phyloP scores from a whole-genome alignment of 164 flowering plant species.

The Stephania cephalantha region DNA sequence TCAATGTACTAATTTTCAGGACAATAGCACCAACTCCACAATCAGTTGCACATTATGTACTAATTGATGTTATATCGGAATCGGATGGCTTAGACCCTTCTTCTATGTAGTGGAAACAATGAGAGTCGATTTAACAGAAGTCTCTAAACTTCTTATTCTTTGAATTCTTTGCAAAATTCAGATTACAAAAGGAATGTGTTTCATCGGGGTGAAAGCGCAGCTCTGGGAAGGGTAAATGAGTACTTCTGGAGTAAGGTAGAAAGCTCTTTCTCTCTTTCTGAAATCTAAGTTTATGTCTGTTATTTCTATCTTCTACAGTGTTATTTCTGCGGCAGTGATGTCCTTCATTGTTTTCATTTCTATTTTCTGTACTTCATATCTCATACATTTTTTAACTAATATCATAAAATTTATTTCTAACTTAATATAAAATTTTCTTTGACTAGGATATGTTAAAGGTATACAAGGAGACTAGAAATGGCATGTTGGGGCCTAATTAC shows the following conservation, averaged over 20 bases:
- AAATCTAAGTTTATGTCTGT: no score
- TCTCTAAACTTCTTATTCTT: not conserved
- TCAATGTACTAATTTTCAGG: not conserved
- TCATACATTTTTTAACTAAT: not conserved
- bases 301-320: no score
- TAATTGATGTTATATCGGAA: no score
- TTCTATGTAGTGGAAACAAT: not conserved
- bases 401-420: no score
- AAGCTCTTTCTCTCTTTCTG: not conserved
- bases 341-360: not conserved
- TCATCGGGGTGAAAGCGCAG: constrained; percentile 91
- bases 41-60: no score
- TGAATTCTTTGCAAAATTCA: constrained; percentile 22
- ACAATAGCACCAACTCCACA: not conserved
- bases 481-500: constrained; percentile 89
- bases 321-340: no score
- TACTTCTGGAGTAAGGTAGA: constrained; percentile 89
- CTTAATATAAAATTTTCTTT: no score
- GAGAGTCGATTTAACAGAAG: not conserved
- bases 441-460: constrained; percentile 56
- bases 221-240: constrained; percentile 66
- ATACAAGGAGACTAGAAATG: constrained; percentile 85
- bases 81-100: no score
- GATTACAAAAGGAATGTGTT: constrained; percentile 62
- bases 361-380: not conserved